Evolutionary conservation across 768 basidiomycete genomes (phyloP), one percentile per base, ranked within the genome.

Genomic region (Leccinum subtestaceum): DNA sequence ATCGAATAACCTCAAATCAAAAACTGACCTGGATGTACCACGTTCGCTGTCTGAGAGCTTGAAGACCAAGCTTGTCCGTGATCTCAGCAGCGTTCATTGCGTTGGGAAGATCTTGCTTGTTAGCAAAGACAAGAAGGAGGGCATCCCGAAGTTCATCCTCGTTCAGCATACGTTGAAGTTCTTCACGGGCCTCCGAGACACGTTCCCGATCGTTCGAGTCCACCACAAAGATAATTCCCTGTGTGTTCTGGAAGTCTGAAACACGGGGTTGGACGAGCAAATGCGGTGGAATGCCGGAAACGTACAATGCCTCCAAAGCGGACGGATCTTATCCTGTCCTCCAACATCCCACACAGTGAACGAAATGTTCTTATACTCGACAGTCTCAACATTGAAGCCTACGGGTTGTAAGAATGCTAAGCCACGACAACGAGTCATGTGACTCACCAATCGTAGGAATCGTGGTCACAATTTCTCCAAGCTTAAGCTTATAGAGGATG

Each of bases 331-430:
- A 81, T 99, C 96, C 80, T 99, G 96, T 70, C 96, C 97, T 85
- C 97, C 97, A 64, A 99, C 97, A 79, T 99, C 97, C 97, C 97
- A 98, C 49, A 98, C 97, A 23, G 96, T 99, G 86, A 99, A 99
- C 25, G 95, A 97, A 65, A 98, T 98, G 83, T 98, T 99, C 85
- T 98, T 98, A 81, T 99, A 98, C 77, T 98, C 96, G 66, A 99
- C 97, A 61, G 97, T 98, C 84, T 99, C 97, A 68, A 99, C 97
- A 75, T 99, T 99, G 84, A 99, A 99, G 60, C 97, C 97, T 98
- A 65, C 23, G 43, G n/a, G 29, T 67, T 59, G 70, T 67, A 52
- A 63, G 56, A 60, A 60, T 50, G 31, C 7, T 25, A 19, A 31
- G 17, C 38, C 11, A 38, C 46, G 25, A 48, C 17, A 45, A 43